phyloP scores from a whole-genome alignment of 1,284 basidiomycete species.

The Ustilago xerochloae region DNA sequence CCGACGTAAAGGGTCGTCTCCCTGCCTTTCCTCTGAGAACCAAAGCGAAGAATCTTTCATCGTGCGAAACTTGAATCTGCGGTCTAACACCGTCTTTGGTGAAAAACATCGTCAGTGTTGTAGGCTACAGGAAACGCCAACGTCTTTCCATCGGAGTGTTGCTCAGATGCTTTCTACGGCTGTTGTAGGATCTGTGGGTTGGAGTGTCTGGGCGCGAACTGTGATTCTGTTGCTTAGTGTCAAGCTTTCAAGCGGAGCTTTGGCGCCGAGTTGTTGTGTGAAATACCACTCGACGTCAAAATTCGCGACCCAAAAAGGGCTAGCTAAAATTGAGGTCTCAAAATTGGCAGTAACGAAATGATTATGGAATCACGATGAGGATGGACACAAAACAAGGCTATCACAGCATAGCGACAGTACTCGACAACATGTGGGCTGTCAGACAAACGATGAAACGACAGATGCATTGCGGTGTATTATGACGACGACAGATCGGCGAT shows the following conservation, averaged over 20 bases:
- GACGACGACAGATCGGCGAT: not conserved
- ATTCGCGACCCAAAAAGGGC: not conserved
- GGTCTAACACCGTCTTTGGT: not conserved
- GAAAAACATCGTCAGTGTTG: not conserved
- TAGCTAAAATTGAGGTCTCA: not conserved
- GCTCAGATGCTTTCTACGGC: not conserved
- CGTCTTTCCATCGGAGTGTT: not conserved
- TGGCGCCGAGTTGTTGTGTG: slow-evolving; percentile 8
- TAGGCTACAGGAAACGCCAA: not conserved
- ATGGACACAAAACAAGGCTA: not conserved
- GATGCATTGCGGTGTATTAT: not conserved
- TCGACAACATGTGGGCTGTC: not conserved
- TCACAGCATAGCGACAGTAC: too few relatives aligned
- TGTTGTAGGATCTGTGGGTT: not conserved
- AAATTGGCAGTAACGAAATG: not conserved
- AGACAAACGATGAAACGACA: not conserved
- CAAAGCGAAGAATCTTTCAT: not conserved
- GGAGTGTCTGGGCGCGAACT: slow-evolving; percentile 6
- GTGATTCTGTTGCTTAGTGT: not conserved
- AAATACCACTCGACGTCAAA: not conserved
- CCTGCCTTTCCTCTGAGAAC: slow-evolving; percentile 1
- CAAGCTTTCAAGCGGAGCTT: slow-evolving; percentile 6
- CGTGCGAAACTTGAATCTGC: not conserved
- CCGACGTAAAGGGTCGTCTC: slow-evolving; percentile 28
- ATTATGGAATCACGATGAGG: not conserved